Evolutionary conservation across 2,329 filamentous ascomycete species (phyloP).

Genomic region (Zymoseptoria pseudotritici): DNA sequence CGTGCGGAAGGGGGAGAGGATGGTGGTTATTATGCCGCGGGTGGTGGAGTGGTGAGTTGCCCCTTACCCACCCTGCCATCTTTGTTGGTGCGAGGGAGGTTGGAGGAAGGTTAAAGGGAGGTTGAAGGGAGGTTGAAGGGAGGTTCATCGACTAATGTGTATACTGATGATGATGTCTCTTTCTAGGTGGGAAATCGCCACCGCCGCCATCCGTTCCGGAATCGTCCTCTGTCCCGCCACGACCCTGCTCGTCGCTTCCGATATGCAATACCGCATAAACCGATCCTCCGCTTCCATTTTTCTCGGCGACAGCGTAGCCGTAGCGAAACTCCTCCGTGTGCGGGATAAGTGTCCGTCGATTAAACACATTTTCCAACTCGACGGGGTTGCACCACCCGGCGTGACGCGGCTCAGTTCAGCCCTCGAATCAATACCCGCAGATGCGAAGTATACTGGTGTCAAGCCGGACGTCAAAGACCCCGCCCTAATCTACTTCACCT

Average conservation of each 20-base stretch:
- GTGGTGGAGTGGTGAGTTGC: conserved; percentile 27
- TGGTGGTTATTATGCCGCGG: conserved; percentile 33
- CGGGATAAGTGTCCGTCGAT: conserved; percentile 27
- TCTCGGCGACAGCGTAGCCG: conserved; percentile 31
- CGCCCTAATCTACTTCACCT: conserved; percentile 35
- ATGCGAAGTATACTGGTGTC: conserved; percentile 18
- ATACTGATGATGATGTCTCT: not conserved
- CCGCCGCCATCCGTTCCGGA: conserved; percentile 31
- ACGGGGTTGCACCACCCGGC: conserved; percentile 15
- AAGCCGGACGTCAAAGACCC: conserved; percentile 26
- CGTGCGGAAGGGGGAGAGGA: conserved; percentile 28
- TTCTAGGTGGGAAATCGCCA: conserved; percentile 35
- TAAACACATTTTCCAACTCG: conserved; percentile 29
- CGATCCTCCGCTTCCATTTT: conserved; percentile 31
- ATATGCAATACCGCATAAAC: conserved; percentile 33
- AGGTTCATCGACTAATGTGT: no score
- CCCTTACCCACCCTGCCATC: no score
- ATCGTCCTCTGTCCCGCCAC: conserved; percentile 35
- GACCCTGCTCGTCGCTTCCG: conserved; percentile 32
- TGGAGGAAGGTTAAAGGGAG: no score
- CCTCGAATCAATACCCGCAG: conserved; percentile 20
- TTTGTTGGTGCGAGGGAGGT: no score
- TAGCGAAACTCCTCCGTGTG: conserved; percentile 30
- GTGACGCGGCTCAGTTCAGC: conserved; percentile 23
- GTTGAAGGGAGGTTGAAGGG: no score